Conservation (phyloP, 805 yeast species). For the Schwanniomyces yamadae region DNA sequence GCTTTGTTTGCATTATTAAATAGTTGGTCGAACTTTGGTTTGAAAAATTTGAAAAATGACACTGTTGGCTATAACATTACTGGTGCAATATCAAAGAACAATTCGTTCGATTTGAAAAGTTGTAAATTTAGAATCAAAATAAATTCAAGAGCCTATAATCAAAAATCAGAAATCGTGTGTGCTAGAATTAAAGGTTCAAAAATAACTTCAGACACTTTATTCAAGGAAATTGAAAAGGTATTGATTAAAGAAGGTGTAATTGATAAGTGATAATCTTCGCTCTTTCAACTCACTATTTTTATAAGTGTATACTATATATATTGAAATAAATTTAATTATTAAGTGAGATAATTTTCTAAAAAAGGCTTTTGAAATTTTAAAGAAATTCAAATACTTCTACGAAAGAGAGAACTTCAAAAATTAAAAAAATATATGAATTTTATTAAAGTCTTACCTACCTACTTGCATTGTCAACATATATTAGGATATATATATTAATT, state of each 20-base stretch:
- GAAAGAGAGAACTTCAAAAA: no score
- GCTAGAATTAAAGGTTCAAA: constrained; percentile 64
- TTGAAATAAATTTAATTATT: no score
- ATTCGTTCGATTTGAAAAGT: constrained; percentile 60
- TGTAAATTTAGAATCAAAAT: constrained; percentile 62
- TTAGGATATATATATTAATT: no score
- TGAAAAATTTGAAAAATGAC: constrained; percentile 52
- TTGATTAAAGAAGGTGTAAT: constrained; percentile 63
- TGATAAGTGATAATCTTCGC: no score
- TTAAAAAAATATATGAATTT: no score
- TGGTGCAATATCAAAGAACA: constrained; percentile 63
- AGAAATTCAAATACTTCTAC: no score
- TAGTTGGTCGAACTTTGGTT: constrained; percentile 72
- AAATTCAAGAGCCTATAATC: constrained; percentile 35
- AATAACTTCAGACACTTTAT: constrained; percentile 58
- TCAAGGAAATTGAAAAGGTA: constrained; percentile 63
- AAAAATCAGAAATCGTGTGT: constrained; percentile 56
- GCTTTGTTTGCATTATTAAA: constrained; percentile 61
- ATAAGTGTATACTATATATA: no score
- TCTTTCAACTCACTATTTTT: no score
- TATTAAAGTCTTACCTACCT: no score
- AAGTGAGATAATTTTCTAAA: no score
- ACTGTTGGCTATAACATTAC: constrained; percentile 44
- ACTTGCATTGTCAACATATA: no score
- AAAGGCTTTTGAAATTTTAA: no score